phyloP scores from a whole-genome alignment of 306 rosid species.

The Castanea sativa region DNA sequence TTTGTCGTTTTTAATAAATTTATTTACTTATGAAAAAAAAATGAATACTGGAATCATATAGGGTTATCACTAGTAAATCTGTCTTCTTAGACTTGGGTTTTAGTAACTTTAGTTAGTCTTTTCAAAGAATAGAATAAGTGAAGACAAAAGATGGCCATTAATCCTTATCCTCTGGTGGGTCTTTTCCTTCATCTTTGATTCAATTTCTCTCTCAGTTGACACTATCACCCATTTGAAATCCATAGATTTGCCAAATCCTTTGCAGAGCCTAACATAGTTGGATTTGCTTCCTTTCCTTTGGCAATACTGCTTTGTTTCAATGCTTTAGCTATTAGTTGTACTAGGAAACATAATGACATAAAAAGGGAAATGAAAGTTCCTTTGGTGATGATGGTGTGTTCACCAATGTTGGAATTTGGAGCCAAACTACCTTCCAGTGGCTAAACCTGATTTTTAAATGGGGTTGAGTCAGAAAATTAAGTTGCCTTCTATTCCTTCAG shows the following conservation, averaged over 20 bases:
- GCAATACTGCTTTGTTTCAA: conserved; percentile 43
- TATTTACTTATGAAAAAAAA: too few relatives aligned
- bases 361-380: conserved; percentile 28
- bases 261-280: conserved; percentile 48
- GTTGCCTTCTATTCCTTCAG: conserved; percentile 52
- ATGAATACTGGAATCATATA: conserved; percentile 5
- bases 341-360: conserved; percentile 31
- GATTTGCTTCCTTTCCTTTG: conserved; percentile 52
- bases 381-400: conserved; percentile 26
- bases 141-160: neutral
- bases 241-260: conserved; percentile 26
- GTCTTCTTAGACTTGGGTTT: conserved; percentile 54
- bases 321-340: conserved; percentile 28
- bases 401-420: conserved; percentile 54
- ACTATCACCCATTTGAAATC: conserved; percentile 26
- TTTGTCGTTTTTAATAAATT: too few relatives aligned
- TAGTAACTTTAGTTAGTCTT: conserved; percentile 45
- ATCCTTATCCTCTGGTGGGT: conserved; percentile 63
- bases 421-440: conserved; percentile 70
- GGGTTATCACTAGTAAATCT: conserved; percentile 22
- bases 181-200: conserved; percentile 27
- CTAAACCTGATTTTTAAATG: conserved; percentile 64
- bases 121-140: conserved; percentile 29
- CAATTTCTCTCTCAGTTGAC: conserved; percentile 27
- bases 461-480: conserved; percentile 61